These are phyloP conservation scores for Phialophora macrospora DNA, from an alignment of 2,329 filamentous ascomycete genomes.

Conservation along the genomic window DNA sequence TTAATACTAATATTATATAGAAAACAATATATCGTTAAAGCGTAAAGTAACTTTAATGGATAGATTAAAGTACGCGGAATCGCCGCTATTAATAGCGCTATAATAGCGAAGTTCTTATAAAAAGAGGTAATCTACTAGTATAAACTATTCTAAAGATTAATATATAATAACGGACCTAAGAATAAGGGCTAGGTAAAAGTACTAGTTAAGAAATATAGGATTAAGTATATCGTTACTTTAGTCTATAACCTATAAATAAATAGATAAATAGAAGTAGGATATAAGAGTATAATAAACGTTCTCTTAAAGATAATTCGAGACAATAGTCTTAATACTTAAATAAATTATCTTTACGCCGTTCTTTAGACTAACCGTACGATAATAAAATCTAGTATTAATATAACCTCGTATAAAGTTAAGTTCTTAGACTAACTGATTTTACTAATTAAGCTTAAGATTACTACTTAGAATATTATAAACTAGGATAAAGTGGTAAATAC, in stretches of 20 bases:
- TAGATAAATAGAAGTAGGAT: not conserved
- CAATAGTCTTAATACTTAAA: too few species aligned
- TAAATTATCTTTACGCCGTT: too few species aligned
- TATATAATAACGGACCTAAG: not conserved
- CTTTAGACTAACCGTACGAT: too few species aligned
- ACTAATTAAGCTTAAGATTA: too few species aligned
- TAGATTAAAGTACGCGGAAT: not conserved
- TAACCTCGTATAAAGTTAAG: too few species aligned
- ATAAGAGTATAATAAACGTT: too few species aligned
- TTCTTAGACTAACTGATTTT: too few species aligned
- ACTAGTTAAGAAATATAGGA: not conserved
- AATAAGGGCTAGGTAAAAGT: slow-evolving; percentile 3
- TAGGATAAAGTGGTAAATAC: too few species aligned
- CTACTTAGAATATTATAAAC: too few species aligned
- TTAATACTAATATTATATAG: not conserved
- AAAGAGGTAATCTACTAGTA: slow-evolving; percentile 1
- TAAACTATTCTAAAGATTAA: too few species aligned
- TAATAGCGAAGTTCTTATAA: slow-evolving; percentile 5
- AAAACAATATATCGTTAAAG: slow-evolving; percentile 2
- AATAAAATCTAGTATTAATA: too few species aligned
- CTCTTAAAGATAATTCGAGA: too few species aligned
- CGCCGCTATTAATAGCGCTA: not conserved
- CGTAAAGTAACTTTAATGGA: not conserved
- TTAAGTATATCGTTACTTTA: not conserved
- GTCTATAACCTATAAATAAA: slow-evolving; percentile 4